These are phyloP conservation scores for Ilex aquifolium DNA, from an alignment of 257 asterid species.

Conservation along the genomic window DNA sequence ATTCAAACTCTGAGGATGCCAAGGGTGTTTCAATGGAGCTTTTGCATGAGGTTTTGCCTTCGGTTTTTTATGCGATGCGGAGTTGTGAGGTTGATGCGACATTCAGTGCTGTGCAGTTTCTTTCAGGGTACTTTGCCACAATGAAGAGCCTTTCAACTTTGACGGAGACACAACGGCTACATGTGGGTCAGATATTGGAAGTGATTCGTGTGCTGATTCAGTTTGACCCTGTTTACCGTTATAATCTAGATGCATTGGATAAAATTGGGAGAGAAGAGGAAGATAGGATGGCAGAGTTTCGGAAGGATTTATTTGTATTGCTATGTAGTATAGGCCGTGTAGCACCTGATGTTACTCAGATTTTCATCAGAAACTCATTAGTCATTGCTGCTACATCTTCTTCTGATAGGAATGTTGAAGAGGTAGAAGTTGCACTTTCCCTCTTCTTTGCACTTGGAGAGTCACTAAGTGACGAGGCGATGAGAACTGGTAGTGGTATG, in stretches of 20 bases:
- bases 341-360: constrained; percentile 80
- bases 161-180: constrained; percentile 68
- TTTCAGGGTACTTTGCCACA: constrained; percentile 76
- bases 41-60: constrained; percentile 84
- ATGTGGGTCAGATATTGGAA: constrained; percentile 76
- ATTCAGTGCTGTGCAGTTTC: constrained; percentile 80
- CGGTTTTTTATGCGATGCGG: constrained; percentile 70
- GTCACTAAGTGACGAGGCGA: constrained; percentile 59
- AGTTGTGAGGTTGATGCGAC: constrained; percentile 60
- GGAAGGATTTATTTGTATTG: constrained; percentile 76
- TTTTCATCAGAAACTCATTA: constrained; percentile 71
- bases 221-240: constrained; percentile 68
- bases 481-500: constrained; percentile 63
- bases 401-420: constrained; percentile 70
- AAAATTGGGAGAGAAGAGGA: constrained; percentile 88
- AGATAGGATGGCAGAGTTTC: constrained; percentile 82
- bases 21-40: constrained; percentile 56
- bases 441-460: constrained; percentile 87
- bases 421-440: constrained; percentile 94
- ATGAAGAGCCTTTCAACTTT: constrained; percentile 65
- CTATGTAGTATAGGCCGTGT: constrained; percentile 79
- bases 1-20: constrained; percentile 52
- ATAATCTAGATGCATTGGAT: constrained; percentile 59
- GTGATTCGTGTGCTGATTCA: constrained; percentile 57
- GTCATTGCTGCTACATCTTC: constrained; percentile 53